Evolutionary conservation across 768 basidiomycete genomes (phyloP).

Genomic region (Tricholoma saponaceum): DNA sequence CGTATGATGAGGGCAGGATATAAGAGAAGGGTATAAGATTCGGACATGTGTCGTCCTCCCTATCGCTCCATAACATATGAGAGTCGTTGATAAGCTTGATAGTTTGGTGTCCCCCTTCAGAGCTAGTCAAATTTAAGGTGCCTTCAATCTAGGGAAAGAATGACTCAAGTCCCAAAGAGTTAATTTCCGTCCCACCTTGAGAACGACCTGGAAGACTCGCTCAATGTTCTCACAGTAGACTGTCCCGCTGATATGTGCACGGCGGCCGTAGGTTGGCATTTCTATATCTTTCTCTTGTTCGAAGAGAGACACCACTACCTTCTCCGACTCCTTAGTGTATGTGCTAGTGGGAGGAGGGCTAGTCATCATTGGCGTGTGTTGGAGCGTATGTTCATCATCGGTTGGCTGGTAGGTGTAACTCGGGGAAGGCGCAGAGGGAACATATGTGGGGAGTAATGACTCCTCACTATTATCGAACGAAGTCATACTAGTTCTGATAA

Average conservation of each 20-base stretch:
- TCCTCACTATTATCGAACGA: neutral
- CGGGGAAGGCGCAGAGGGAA: conserved; percentile 50
- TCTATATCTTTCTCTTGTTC: conserved; percentile 39
- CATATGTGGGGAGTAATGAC: conserved; percentile 44
- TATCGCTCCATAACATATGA: conserved; percentile 31
- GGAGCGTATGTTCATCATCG: conserved; percentile 49
- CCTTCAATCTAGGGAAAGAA: conserved; percentile 33
- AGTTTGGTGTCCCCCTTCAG: conserved; percentile 33
- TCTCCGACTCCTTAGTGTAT: conserved; percentile 35
- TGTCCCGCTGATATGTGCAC: conserved; percentile 36
- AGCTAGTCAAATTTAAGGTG: conserved; percentile 35
- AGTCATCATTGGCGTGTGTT: conserved; percentile 35
- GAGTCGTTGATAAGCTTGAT: conserved; percentile 27
- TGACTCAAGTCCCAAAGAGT: neutral
- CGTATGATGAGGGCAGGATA: conserved; percentile 43
- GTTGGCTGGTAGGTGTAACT: conserved; percentile 53
- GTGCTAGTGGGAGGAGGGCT: conserved; percentile 30
- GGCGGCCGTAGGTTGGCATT: conserved; percentile 43
- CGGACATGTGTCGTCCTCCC: conserved; percentile 16
- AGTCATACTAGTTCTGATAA: neutral
- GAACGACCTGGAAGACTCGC: conserved; percentile 35
- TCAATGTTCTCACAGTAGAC: conserved; percentile 36
- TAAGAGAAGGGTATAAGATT: conserved; percentile 38
- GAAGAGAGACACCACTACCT: conserved; percentile 38
- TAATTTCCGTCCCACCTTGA: conserved; percentile 36